Evolutionary conservation across 176 grass and related monocot species (phyloP).

Genomic region (Leersia perrieri): DNA sequence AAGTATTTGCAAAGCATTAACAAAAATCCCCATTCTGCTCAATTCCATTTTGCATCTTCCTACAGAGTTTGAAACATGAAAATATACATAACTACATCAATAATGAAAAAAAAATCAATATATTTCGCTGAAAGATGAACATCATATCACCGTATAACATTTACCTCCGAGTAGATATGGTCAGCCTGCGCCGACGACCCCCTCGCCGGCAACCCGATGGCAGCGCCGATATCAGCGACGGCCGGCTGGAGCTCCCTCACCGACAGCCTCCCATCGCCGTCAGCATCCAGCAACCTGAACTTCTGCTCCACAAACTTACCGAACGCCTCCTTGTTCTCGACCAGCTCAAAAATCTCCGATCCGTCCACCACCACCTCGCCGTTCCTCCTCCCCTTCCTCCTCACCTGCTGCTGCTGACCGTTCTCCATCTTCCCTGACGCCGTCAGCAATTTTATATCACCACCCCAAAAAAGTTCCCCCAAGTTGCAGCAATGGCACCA

Average conservation of each 20-base stretch:
- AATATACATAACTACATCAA: background rate
- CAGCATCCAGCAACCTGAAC: slow-evolving; percentile 63
- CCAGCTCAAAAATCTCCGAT: slow-evolving; percentile 64
- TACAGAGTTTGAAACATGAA: too few species aligned
- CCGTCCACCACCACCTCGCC: slow-evolving; percentile 64
- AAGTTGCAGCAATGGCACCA: slow-evolving; percentile 33
- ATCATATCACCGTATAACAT: background rate
- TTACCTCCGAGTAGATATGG: slow-evolving; percentile 79
- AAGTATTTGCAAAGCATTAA: too few species aligned
- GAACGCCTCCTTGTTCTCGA: slow-evolving; percentile 67
- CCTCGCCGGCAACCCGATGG: slow-evolving; percentile 58
- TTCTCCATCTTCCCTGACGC: background rate
- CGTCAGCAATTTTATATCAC: slow-evolving; percentile 20
- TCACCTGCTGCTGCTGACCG: slow-evolving; percentile 12
- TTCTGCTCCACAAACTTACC: slow-evolving; percentile 56
- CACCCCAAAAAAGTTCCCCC: background rate
- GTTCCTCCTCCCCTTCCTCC: slow-evolving; percentile 19
- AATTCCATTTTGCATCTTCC: too few species aligned
- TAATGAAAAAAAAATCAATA: too few species aligned
- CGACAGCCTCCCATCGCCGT: slow-evolving; percentile 63
- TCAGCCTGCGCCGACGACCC: slow-evolving; percentile 63
- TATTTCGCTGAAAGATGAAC: too few species aligned
- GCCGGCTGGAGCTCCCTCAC: slow-evolving; percentile 77
- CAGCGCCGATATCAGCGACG: slow-evolving; percentile 69
- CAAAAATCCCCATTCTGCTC: background rate